Percentiles rank a stretch among this genome's conserved stretches.
phyloP scores from a whole-genome alignment of 2,329 filamentous ascomycete genomes.

The Camillea tinctor region DNA sequence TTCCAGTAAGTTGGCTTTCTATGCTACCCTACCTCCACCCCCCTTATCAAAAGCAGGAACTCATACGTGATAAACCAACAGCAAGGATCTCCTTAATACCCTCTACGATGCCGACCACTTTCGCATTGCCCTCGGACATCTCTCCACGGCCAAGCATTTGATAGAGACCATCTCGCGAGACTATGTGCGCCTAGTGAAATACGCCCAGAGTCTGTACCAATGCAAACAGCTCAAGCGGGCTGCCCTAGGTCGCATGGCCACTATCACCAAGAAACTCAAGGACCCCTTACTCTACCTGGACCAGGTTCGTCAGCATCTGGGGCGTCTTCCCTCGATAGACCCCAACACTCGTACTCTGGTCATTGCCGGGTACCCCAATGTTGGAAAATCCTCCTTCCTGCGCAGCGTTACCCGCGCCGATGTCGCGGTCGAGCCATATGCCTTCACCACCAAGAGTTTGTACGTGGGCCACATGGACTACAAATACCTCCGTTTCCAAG shows the following conservation, averaged over 20 bases:
- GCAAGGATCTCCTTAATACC: constrained; percentile 83
- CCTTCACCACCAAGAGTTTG: constrained; percentile 95
- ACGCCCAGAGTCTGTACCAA: constrained; percentile 95
- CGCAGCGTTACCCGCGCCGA: constrained; percentile 90
- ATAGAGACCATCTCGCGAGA: constrained; percentile 96
- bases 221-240: constrained; percentile 99
- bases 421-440: constrained; percentile 96
- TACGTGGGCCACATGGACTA: constrained; percentile 98
- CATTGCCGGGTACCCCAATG: constrained; percentile 97
- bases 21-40: too few species aligned
- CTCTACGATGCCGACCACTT: constrained; percentile 99
- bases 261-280: constrained; percentile 90
- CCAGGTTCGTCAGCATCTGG: constrained; percentile 94
- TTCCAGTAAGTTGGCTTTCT: constrained; percentile 71
- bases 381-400: constrained; percentile 95
- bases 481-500: constrained; percentile 78
- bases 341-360: constrained; percentile 94
- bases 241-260: constrained; percentile 96
- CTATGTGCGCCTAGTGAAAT: constrained; percentile 94
- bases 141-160: constrained; percentile 92
- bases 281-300: constrained; percentile 94
- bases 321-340: constrained; percentile 96
- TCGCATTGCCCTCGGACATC: constrained; percentile 90
- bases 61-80: neutral
- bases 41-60: neutral